These are phyloP conservation scores for Teratosphaeria viscida DNA, from an alignment of 2,329 filamentous ascomycete genomes.

Conservation along the genomic window DNA sequence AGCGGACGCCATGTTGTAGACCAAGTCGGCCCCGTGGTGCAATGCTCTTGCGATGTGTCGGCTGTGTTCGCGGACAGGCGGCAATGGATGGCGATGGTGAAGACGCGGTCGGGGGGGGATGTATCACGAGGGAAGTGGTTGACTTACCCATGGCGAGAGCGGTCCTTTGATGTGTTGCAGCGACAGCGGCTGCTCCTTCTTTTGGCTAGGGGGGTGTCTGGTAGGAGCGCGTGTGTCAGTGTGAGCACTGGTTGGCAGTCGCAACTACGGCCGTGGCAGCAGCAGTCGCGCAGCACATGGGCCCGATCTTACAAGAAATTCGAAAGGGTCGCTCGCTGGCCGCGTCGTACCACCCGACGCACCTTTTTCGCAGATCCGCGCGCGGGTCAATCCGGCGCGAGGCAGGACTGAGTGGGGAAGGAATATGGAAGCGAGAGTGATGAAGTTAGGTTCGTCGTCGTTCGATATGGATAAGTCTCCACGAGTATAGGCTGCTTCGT, in stretches of 20 bases:
- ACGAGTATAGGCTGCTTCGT: neutral
- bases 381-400: neutral
- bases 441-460: neutral
- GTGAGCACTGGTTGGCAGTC: neutral
- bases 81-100: conserved; percentile 7
- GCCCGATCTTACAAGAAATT: conserved; percentile 5
- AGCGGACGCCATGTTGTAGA: conserved; percentile 9
- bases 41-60: conserved; percentile 5
- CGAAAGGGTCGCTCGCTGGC: neutral
- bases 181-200: conserved; percentile 18
- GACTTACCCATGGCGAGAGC: conserved; percentile 26
- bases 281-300: neutral
- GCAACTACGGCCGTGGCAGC: neutral
- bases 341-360: conserved; percentile 1
- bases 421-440: neutral
- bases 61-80: conserved; percentile 6
- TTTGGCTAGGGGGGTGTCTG: conserved; percentile 5
- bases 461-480: neutral
- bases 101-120: conserved; percentile 6
- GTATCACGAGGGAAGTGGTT: conserved; percentile 8
- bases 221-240: conserved; percentile 14
- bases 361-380: neutral
- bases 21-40: conserved; percentile 4
- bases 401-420: too few species aligned
- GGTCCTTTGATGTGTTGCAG: conserved; percentile 13